phyloP scores from a whole-genome alignment of 164 flowering plant species.

The Annona cherimola region DNA sequence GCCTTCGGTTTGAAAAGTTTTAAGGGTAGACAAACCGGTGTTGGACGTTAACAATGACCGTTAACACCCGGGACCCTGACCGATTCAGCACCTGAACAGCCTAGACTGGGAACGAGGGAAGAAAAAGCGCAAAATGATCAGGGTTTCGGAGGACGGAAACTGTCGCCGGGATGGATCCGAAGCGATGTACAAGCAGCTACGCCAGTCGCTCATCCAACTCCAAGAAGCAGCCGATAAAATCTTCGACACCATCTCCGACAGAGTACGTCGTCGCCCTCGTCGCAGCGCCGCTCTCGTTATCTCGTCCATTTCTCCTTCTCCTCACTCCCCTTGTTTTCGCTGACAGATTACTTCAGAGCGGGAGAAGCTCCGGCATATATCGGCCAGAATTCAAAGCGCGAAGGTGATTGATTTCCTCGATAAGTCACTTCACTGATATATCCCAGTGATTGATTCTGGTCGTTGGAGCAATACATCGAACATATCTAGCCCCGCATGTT shows the following conservation, averaged over 20 bases:
- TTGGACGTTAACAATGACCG: too few relatives aligned
- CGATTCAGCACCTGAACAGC: too few relatives aligned
- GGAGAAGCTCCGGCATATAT: slow-evolving; percentile 13
- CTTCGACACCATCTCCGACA: slow-evolving; percentile 17
- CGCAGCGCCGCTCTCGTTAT: neutral
- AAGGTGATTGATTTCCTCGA: slow-evolving; percentile 11
- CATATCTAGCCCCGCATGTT: neutral
- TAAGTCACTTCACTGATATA: neutral
- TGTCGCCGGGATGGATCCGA: slow-evolving; percentile 13
- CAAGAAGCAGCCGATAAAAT: slow-evolving; percentile 23
- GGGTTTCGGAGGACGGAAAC: slow-evolving; percentile 25
- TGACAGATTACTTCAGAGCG: slow-evolving; percentile 19
- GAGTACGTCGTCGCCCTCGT: slow-evolving; percentile 10
- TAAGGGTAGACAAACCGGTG: too few relatives aligned
- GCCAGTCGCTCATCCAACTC: slow-evolving; percentile 19
- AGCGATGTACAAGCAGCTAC: slow-evolving; percentile 17
- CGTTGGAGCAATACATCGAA: neutral
- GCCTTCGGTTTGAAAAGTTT: too few relatives aligned
- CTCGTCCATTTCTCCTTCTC: neutral
- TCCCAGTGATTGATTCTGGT: neutral
- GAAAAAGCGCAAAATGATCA: slow-evolving; percentile 15
- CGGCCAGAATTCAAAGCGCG: slow-evolving; percentile 17
- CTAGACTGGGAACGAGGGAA: neutral
- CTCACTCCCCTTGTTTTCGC: neutral
- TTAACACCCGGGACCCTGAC: neutral